Evolutionary conservation across 768 basidiomycete species (phyloP), one percentile per base, ranked within the genome.

Genomic region (Clitopilus passeckerianus): DNA sequence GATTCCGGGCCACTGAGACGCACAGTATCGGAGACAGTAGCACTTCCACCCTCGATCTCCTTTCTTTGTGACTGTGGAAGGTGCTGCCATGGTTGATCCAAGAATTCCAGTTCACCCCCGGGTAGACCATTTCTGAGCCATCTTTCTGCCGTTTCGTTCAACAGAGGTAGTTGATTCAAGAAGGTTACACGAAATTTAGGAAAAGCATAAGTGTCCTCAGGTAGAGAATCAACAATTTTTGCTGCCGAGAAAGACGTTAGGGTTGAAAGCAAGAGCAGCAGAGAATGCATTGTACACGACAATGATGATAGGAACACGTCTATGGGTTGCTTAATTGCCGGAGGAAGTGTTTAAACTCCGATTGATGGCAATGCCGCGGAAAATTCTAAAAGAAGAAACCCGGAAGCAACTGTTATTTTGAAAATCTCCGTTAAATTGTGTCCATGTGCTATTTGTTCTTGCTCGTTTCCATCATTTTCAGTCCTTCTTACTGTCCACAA

Each of bases 121-220:
- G 70, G 79, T 33, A 94, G 78, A 55, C 92, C 92, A 23, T 86
- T 74, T 22, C 74, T 72, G 14, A 93, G 80, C 93, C 93, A 94
- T 34, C 78, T 79, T 61, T 87, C 75, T 3, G 89, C 92, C 1
- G 90, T 91, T 53, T 87, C 76, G 64, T 88, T 86, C 23, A 79
- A 71, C 63, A 94, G 74, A 24, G 92, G 91, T n/a, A 86, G 81
- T 59, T 82, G 81, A 68, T 91, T 90, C 67, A 94, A 82, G 72
- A 91, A 94, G 41, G 85, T 75, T 61, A 94, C 86, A 43, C 84
- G 81, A 69, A 84, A 89, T 70, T 94, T 94, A 63, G 92, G 93
- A 68, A 87, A 92, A 0, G 92, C 87, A 70, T 85, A 82, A 15
- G 85, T 77, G 66, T 94, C 92, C 65, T 93, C 89, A 27, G 92